These are phyloP conservation scores for Phialophora verrucosa DNA, from an alignment of 2,329 filamentous ascomycete species.

Conservation along the genomic window DNA sequence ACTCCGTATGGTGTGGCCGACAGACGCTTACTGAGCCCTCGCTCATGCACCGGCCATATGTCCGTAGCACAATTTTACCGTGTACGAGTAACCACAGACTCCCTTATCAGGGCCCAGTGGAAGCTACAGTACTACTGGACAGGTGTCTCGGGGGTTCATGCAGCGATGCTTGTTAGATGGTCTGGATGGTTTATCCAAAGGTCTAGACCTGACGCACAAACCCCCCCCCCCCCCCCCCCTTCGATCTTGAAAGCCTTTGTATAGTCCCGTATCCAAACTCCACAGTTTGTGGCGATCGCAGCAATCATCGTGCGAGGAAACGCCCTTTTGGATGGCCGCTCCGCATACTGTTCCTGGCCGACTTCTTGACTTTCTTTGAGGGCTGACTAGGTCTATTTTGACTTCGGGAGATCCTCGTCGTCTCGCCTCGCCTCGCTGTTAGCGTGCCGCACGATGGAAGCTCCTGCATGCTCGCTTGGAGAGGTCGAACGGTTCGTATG, in stretches of 20 bases:
- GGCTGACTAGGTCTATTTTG: slow-evolving; percentile 1
- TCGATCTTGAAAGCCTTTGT: background rate
- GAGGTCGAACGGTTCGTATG: background rate
- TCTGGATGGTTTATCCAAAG: background rate
- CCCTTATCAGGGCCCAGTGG: background rate
- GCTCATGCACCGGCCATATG: no score
- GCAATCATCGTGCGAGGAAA: background rate
- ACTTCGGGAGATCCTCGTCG: slow-evolving; percentile 2
- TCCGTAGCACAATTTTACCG: no score
- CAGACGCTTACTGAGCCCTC: no score
- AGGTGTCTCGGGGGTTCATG: no score
- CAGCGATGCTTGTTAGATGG: no score
- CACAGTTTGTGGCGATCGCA: background rate
- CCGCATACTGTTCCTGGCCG: background rate
- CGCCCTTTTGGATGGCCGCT: background rate
- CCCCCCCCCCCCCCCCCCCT: background rate
- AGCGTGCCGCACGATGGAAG: slow-evolving; percentile 4
- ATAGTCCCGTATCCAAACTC: background rate
- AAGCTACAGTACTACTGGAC: background rate
- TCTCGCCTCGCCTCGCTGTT: slow-evolving; percentile 7
- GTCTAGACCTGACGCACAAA: background rate
- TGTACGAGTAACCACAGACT: no score
- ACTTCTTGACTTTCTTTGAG: background rate
- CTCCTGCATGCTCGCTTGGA: slow-evolving; percentile 19
- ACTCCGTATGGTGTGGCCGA: no score